Evolutionary conservation across 768 basidiomycete species (phyloP).

Genomic region (Amyloporia xantha): DNA sequence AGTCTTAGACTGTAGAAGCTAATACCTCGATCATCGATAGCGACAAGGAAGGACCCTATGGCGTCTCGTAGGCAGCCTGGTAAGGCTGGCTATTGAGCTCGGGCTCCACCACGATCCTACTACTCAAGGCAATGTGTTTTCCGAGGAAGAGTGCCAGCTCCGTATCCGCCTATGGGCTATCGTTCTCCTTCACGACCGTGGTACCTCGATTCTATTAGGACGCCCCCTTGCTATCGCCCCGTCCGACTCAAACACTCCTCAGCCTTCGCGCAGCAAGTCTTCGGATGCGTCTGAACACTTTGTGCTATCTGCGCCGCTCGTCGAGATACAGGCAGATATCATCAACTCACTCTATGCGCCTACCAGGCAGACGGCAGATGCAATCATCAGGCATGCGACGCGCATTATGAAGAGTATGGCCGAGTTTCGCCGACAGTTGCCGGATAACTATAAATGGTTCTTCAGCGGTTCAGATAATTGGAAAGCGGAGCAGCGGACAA

Average conservation of each 20-base stretch:
- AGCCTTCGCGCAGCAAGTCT: conserved; percentile 46
- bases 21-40: conserved; percentile 29
- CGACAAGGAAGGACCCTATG: conserved; percentile 85
- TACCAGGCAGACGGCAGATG: conserved; percentile 59
- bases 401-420: conserved; percentile 74
- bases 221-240: conserved; percentile 79
- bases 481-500: conserved; percentile 55
- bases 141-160: conserved; percentile 68
- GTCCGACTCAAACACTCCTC: conserved; percentile 77
- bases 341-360: conserved; percentile 82
- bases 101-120: conserved; percentile 85
- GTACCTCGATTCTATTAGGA: conserved; percentile 81
- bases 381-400: conserved; percentile 69
- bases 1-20: not conserved
- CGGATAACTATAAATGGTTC: conserved; percentile 66
- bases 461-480: conserved; percentile 77
- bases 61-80: conserved; percentile 82
- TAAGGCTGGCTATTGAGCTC: conserved; percentile 75
- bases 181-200: conserved; percentile 81
- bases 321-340: conserved; percentile 84
- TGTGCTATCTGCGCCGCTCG: conserved; percentile 64
- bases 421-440: conserved; percentile 61
- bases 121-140: conserved; percentile 52
- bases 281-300: conserved; percentile 75
- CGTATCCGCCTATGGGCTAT: conserved; percentile 83